Evolutionary conservation across 1,139 yeast genomes (phyloP).

Genomic region (Yamadazyma mexicana): DNA sequence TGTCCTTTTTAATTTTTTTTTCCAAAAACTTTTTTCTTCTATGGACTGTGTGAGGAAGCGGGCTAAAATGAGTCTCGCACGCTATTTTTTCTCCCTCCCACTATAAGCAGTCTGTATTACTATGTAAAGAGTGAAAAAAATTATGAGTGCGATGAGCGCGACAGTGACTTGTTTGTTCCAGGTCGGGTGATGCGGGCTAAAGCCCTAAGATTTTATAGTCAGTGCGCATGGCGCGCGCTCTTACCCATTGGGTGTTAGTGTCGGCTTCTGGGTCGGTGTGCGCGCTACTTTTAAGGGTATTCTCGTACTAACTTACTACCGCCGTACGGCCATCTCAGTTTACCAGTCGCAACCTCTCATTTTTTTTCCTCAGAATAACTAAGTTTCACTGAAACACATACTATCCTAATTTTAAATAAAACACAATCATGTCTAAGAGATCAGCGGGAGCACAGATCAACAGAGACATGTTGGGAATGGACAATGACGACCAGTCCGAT

Average conservation of each 20-base stretch:
- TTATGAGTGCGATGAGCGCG: not conserved
- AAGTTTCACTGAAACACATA: not conserved
- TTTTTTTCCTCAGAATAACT: not conserved
- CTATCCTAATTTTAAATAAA: no score
- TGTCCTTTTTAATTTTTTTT: conserved; percentile 10
- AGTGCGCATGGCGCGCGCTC: no score
- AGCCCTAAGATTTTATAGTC: not conserved
- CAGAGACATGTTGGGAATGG: conserved; percentile 37
- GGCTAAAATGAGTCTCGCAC: not conserved
- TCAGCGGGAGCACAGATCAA: conserved; percentile 61
- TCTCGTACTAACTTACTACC: no score
- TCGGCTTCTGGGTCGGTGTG: no score
- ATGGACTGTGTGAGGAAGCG: not conserved
- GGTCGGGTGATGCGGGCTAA: conserved; percentile 2
- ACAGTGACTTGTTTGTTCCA: not conserved
- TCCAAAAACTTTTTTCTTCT: conserved; percentile 2
- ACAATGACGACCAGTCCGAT: conserved; percentile 35
- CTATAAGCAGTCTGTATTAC: not conserved
- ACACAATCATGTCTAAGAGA: conserved; percentile 57
- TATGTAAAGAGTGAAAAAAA: not conserved
- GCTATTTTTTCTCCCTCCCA: not conserved
- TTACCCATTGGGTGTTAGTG: no score
- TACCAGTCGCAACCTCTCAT: no score
- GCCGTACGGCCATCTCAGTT: no score
- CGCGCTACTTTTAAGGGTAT: no score